These are phyloP conservation scores for Penicillium lividum DNA, from an alignment of 495 filamentous ascomycete genomes.

Conservation along the genomic window DNA sequence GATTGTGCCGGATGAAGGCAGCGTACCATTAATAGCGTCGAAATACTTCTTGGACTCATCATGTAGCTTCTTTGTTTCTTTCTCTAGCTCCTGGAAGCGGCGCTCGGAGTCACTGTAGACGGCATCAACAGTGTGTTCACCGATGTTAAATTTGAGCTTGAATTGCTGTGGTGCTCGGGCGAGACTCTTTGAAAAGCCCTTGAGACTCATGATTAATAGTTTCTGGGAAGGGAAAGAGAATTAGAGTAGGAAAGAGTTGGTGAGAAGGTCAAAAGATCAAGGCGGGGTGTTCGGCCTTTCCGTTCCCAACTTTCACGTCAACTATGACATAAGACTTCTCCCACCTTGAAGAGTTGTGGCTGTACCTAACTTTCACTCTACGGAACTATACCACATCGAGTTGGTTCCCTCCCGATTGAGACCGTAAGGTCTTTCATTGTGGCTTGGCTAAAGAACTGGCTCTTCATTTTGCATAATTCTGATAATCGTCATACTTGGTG, in stretches of 20 bases:
- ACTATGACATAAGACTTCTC: slow-evolving; percentile 41
- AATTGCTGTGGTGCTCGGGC: slow-evolving; percentile 86
- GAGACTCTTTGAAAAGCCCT: slow-evolving; percentile 89
- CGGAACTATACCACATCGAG: background rate
- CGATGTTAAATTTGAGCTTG: slow-evolving; percentile 88
- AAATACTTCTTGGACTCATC: slow-evolving; percentile 95
- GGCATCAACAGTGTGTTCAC: slow-evolving; percentile 89
- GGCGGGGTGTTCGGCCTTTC: slow-evolving; percentile 23
- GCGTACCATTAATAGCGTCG: slow-evolving; percentile 80
- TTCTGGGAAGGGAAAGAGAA: slow-evolving; percentile 5
- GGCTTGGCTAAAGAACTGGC: slow-evolving; percentile 1
- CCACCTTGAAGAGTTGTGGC: slow-evolving; percentile 22
- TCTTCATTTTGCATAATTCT: background rate
- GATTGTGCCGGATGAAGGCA: background rate
- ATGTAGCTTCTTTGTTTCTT: slow-evolving; percentile 93
- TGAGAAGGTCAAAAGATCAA: slow-evolving; percentile 11
- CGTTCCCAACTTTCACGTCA: slow-evolving; percentile 24
- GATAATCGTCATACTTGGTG: background rate
- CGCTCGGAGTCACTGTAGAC: slow-evolving; percentile 95
- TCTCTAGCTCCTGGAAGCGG: slow-evolving; percentile 90
- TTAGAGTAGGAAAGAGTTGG: slow-evolving; percentile 11
- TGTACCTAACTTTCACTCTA: slow-evolving; percentile 16
- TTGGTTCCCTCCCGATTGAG: background rate
- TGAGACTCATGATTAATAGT: slow-evolving; percentile 77
- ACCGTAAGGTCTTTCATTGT: background rate